Conservation (phyloP, 2,329 filamentous ascomycete species). For the Fusarium caatingaense region DNA sequence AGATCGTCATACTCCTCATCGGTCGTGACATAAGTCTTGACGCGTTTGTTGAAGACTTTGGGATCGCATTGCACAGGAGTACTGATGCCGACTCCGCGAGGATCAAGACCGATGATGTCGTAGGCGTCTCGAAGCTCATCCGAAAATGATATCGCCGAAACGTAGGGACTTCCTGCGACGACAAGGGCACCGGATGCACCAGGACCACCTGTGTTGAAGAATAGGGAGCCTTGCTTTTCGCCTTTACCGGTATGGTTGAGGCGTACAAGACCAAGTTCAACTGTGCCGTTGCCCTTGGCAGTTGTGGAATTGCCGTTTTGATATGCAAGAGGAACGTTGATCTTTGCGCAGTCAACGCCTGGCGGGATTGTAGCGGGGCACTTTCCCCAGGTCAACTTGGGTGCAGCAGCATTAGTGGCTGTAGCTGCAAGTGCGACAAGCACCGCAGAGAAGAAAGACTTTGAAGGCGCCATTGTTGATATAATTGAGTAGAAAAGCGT, state of each 20-base stretch:
- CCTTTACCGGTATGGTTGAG: constrained; percentile 33
- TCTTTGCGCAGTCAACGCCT: constrained; percentile 34
- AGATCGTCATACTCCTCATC: constrained; percentile 22
- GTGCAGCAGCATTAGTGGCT: background rate
- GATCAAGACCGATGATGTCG: constrained; percentile 58
- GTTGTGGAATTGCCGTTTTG: constrained; percentile 28
- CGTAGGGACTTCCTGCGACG: constrained; percentile 19
- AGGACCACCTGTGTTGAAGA: constrained; percentile 43
- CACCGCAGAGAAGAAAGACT: background rate
- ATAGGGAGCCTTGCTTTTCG: constrained; percentile 24
- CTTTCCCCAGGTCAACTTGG: constrained; percentile 14
- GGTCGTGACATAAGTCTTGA: constrained; percentile 22
- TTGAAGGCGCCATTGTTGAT: background rate
- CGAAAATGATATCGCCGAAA: constrained; percentile 25
- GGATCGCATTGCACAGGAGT: constrained; percentile 55
- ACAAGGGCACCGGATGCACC: constrained; percentile 21
- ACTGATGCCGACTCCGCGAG: constrained; percentile 56
- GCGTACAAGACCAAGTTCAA: constrained; percentile 14
- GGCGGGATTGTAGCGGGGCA: constrained; percentile 22
- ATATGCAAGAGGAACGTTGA: constrained; percentile 35
- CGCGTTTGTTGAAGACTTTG: constrained; percentile 37
- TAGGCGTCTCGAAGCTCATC: constrained; percentile 45
- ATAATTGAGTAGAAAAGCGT: background rate
- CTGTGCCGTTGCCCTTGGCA: constrained; percentile 17
- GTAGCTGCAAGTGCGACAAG: constrained; percentile 6